Evolutionary conservation across 2,329 filamentous ascomycete species (phyloP), one percentile per base, ranked within the genome.

Genomic region (Triangularia verruculosa): DNA sequence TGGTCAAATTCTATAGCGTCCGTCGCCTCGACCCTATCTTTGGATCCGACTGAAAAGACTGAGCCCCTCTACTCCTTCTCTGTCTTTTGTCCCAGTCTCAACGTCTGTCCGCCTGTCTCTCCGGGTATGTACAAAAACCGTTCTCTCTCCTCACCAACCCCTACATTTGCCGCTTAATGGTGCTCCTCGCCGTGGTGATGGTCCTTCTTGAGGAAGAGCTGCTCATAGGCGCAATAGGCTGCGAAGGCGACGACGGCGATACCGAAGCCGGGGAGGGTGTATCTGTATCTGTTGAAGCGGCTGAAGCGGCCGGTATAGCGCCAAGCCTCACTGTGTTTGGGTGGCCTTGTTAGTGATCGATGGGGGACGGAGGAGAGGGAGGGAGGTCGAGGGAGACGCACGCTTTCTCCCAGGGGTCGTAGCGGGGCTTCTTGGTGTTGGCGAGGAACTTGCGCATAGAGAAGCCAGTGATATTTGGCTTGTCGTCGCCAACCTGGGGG

Each of bases 241-340:
- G 89, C 87, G 77, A 99, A 99, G 54, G 94, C 93, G 65, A 95
- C 93, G 4, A 90, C 90, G 30, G 93, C 95, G 71, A 94, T 96
- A 68, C 95, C 95, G 72, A 99, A 84, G 66, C 95, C 95, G 39
- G 95, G 95, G 76, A 99, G 92, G 68, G 87, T 83, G 73, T 85
- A 82, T 81, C 89, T 93, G 83, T 97, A 95, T 72, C 95, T 90
- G 81, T 97, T 96, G 80, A 83, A 90, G 72, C 94, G 87, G 69
- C 89, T 89, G 83, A 97, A 98, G 61, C 86, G 89, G 68, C 94
- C 95, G 34, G 85, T 88, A 83, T 97, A 97, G 78, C 95, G 86
- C 95, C 95, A 99, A 75, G 91, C 86, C 82, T 99, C 95, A 75
- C 95, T 99, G 76, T 68, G 76, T 68, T 30, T 47, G 12, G 25